A percentile compares a stretch with the other conserved stretches of the same genome.
phyloP scores from a whole-genome alignment of 2,329 filamentous ascomycete genomes.

The Aspergillus ochraceoroseus region DNA sequence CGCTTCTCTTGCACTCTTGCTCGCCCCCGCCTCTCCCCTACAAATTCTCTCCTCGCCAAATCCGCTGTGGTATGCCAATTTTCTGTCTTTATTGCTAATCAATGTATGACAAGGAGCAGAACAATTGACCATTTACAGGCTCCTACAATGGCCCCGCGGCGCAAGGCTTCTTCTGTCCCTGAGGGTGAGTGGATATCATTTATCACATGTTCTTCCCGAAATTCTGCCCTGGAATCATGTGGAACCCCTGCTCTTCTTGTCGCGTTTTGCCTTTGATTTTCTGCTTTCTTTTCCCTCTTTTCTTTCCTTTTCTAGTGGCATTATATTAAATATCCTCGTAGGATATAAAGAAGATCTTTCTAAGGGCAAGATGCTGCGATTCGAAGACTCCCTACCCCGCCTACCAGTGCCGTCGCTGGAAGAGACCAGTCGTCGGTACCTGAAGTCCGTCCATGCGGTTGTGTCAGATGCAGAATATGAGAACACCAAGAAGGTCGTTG shows the following conservation, averaged over 20 bases:
- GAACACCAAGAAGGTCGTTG: conserved; percentile 69
- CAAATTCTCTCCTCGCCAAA: conserved; percentile 32
- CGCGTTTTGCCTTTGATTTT: too few relatives aligned
- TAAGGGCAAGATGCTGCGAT: conserved; percentile 62
- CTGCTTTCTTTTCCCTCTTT: neutral
- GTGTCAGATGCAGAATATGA: conserved; percentile 56
- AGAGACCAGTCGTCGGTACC: conserved; percentile 60
- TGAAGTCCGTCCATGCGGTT: conserved; percentile 62
- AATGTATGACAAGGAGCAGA: neutral
- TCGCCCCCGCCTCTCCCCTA: conserved; percentile 37
- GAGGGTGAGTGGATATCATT: conserved; percentile 44
- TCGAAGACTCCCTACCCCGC: conserved; percentile 60
- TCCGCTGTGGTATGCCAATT: conserved; percentile 30
- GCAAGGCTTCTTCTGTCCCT: conserved; percentile 44
- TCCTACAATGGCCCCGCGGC: conserved; percentile 39
- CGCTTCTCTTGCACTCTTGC: conserved; percentile 39
- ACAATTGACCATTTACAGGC: conserved; percentile 23
- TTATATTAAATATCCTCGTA: conserved; percentile 26
- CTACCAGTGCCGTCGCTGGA: conserved; percentile 61
- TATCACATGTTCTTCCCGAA: conserved; percentile 21
- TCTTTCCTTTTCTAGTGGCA: neutral
- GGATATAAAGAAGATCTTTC: conserved; percentile 61
- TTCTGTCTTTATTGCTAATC: conserved; percentile 8
- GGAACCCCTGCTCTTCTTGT: neutral
- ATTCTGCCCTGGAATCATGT: neutral